Conservation (phyloP, 2,329 filamentous ascomycete species). For the Aspergillus ruber region DNA sequence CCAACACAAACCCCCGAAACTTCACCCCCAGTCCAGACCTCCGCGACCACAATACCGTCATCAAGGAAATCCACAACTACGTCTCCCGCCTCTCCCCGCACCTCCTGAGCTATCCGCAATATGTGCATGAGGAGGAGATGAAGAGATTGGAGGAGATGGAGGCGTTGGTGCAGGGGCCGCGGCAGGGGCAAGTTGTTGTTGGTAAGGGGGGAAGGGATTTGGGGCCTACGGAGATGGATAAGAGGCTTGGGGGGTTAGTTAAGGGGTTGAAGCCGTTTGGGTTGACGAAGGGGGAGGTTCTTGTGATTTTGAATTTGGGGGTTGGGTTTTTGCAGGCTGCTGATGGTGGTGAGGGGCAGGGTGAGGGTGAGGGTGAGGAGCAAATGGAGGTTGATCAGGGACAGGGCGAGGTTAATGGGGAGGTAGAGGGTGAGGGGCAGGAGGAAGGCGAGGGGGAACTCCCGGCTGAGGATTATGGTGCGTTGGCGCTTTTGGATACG, state of each 20-base stretch:
- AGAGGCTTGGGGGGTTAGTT: conserved; percentile 32
- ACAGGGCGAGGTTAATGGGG: conserved; percentile 4
- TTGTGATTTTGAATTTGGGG: conserved; percentile 42
- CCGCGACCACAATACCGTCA: conserved; percentile 41
- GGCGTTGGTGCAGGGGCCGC: conserved; percentile 23
- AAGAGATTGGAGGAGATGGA: conserved; percentile 33
- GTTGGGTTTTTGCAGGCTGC: conserved; percentile 23
- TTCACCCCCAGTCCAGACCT: conserved; percentile 38
- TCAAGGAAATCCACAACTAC: conserved; percentile 43
- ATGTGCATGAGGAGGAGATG: conserved; percentile 17
- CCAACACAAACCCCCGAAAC: conserved; percentile 29
- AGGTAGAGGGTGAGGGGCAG: conserved; percentile 2
- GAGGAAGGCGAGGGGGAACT: conserved; percentile 15
- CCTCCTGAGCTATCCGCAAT: conserved; percentile 32
- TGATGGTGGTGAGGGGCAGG: background rate
- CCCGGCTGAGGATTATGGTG: conserved; percentile 28
- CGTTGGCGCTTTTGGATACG: conserved; percentile 32
- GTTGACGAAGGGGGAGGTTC: conserved; percentile 42
- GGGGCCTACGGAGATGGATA: conserved; percentile 28
- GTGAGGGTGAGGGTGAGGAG: conserved; percentile 10
- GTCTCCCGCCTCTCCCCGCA: conserved; percentile 34
- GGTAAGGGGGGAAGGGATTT: conserved; percentile 1
- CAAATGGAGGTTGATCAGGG: conserved; percentile 6
- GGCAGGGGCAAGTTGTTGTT: too few relatives aligned
- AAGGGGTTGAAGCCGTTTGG: conserved; percentile 32